These are phyloP conservation scores for Exophiala sp. DNA, from an alignment of 2,329 filamentous ascomycete species.

Conservation along the genomic window DNA sequence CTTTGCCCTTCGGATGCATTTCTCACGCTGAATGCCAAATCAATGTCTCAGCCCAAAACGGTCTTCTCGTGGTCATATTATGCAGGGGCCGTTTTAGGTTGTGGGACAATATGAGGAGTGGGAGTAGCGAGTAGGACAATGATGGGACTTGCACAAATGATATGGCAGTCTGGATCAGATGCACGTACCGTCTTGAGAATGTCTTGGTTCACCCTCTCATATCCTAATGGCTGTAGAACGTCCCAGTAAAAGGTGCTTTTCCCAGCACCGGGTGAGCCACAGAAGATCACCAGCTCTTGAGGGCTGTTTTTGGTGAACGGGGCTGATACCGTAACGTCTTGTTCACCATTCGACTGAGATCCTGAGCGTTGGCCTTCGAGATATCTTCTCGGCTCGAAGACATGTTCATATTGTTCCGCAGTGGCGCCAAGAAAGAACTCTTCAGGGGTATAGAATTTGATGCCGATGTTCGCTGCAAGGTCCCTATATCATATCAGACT, in stretches of 20 bases:
- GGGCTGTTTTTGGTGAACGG: conserved; percentile 55
- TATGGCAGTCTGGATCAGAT: conserved; percentile 10
- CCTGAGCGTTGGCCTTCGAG: conserved; percentile 30
- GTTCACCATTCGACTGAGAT: not conserved
- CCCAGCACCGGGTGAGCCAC: conserved; percentile 80
- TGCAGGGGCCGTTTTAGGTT: conserved; percentile 15
- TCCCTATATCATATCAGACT: conserved; percentile 49
- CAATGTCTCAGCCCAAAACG: conserved; percentile 37
- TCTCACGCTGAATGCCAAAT: conserved; percentile 46
- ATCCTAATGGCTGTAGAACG: conserved; percentile 68
- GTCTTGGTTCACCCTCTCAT: conserved; percentile 86
- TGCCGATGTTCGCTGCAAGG: conserved; percentile 76
- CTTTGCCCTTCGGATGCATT: conserved; percentile 64
- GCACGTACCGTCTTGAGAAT: conserved; percentile 63
- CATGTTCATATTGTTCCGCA: conserved; percentile 58
- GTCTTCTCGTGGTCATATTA: conserved; percentile 45
- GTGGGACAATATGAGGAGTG: not conserved
- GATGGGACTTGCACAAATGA: not conserved
- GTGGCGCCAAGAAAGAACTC: conserved; percentile 75
- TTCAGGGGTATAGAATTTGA: conserved; percentile 79
- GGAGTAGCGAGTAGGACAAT: not conserved
- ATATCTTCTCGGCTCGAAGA: conserved; percentile 64
- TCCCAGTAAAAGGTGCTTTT: conserved; percentile 89
- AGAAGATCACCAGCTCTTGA: conserved; percentile 75
- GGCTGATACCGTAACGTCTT: not conserved